Percentiles rank a stretch among this genome's conserved stretches.
These are phyloP conservation scores for Triticum monococcum DNA, from an alignment of 176 grass and related monocot species.

Conservation along the genomic window DNA sequence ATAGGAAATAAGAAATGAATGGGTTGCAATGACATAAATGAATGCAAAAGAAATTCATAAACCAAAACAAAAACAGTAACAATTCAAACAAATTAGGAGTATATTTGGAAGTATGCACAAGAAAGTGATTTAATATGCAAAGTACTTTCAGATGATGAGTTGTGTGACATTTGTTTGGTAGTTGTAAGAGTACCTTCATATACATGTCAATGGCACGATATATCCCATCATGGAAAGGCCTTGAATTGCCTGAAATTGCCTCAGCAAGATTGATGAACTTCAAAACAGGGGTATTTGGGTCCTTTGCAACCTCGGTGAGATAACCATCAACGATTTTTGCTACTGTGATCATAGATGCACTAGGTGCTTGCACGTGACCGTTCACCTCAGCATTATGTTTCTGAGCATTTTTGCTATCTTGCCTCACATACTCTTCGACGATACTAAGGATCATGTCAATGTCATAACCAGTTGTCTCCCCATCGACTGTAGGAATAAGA, in stretches of 20 bases:
- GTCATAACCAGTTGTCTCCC: constrained; percentile 74
- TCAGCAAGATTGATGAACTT: constrained; percentile 84
- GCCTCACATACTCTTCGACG: constrained; percentile 84
- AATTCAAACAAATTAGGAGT: constrained; percentile 14
- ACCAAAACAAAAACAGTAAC: not conserved
- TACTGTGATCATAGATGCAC: constrained; percentile 58
- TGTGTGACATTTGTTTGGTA: constrained; percentile 11
- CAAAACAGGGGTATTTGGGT: constrained; percentile 64
- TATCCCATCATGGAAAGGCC: constrained; percentile 77
- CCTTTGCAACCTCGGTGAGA: constrained; percentile 84
- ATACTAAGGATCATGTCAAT: constrained; percentile 80
- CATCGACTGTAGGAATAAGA: constrained; percentile 71
- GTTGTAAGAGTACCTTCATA: constrained; percentile 74
- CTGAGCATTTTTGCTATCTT: constrained; percentile 48
- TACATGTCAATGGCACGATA: constrained; percentile 93
- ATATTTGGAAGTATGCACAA: not conserved
- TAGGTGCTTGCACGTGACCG: constrained; percentile 43
- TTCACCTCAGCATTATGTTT: constrained; percentile 50
- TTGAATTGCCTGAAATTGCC: constrained; percentile 61
- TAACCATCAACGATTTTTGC: constrained; percentile 86
- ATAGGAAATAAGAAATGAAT: not conserved
- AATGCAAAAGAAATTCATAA: not conserved
- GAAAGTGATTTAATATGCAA: not conserved
- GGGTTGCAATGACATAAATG: not conserved
- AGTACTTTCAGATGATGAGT: not conserved